Evolutionary conservation across 2,329 filamentous ascomycete genomes (phyloP).

Genomic region (Neopestalotiopsis clavispora): DNA sequence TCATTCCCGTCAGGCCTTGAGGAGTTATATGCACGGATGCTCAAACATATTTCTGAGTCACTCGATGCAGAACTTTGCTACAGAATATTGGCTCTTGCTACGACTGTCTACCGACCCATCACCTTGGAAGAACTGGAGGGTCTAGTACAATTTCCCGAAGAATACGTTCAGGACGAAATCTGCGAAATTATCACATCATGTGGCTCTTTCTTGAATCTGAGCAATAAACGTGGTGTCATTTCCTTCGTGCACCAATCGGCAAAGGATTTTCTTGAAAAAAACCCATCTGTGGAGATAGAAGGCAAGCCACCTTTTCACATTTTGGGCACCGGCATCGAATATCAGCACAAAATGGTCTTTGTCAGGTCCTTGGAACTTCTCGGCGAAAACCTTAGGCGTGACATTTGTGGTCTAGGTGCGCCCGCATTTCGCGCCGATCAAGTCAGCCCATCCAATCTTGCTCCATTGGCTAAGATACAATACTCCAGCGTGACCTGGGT

Average conservation of each 20-base stretch:
- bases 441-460: conserved; percentile 24
- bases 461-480: conserved; percentile 31
- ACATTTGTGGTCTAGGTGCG: conserved; percentile 39
- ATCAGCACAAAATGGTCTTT: no score
- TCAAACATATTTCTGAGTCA: conserved; percentile 36
- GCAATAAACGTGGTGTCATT: conserved; percentile 27
- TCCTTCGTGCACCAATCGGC: conserved; percentile 49
- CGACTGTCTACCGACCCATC: conserved; percentile 41
- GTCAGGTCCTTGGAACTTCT: conserved; percentile 38
- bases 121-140: conserved; percentile 38
- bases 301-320: conserved; percentile 18
- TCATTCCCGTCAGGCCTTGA: conserved; percentile 40
- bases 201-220: conserved; percentile 44
- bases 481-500: conserved; percentile 43
- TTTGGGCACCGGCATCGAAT: conserved; percentile 32
- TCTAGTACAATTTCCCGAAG: conserved; percentile 18
- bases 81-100: no score
- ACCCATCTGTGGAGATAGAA: conserved; percentile 16
- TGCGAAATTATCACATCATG: conserved; percentile 37
- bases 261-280: conserved; percentile 46
- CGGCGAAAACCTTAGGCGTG: conserved; percentile 32
- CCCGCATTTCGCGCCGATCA: conserved; percentile 29
- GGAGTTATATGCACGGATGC: conserved; percentile 43
- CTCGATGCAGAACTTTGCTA: no score
- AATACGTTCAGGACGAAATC: conserved; percentile 23